These are phyloP conservation scores for Stenogyne calaminthoides DNA, from an alignment of 305 asterid species.

Conservation along the genomic window DNA sequence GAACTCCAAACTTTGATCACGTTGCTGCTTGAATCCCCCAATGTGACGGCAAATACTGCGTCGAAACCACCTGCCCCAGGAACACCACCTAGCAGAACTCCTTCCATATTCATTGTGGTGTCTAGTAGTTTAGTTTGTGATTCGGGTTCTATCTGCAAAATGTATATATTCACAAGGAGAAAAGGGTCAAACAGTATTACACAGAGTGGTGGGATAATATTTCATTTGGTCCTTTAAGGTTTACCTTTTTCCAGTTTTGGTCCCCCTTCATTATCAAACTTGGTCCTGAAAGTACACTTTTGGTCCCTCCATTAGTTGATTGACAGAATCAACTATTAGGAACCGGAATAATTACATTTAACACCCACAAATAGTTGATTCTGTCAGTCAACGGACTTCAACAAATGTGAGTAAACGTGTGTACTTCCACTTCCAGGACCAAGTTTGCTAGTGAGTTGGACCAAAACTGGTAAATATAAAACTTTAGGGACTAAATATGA, in stretches of 20 bases:
- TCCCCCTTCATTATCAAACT: neutral
- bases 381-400: neutral
- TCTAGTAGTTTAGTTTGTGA: constrained; percentile 80
- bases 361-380: neutral
- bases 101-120: constrained; percentile 77
- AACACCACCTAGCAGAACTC: constrained; percentile 91
- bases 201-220: neutral
- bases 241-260: neutral
- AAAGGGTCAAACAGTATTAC: constrained; percentile 11
- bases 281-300: neutral
- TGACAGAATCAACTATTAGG: too few relatives aligned
- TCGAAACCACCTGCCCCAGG: constrained; percentile 99
- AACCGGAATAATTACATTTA: neutral
- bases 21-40: constrained; percentile 62
- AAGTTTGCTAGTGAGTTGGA: too few relatives aligned
- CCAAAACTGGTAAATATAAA: neutral
- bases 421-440: neutral
- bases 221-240: neutral
- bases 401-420: neutral
- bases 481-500: neutral
- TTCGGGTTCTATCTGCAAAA: constrained; percentile 87
- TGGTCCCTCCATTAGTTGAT: neutral
- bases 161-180: neutral
- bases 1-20: constrained; percentile 77
- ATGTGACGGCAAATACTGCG: constrained; percentile 82